phyloP scores from a whole-genome alignment of 129 eudicot species.

The Logfia minima region DNA sequence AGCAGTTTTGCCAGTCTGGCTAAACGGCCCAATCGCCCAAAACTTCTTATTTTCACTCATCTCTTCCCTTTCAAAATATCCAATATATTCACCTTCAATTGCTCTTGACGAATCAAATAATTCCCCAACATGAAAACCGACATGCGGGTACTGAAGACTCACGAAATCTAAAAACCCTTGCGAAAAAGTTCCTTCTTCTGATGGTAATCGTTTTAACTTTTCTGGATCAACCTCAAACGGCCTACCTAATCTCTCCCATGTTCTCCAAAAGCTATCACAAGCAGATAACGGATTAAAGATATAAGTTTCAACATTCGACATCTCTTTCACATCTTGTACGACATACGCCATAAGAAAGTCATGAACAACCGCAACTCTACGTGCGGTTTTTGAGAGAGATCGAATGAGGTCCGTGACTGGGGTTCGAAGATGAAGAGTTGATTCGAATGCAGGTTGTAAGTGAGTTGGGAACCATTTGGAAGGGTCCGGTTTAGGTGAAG shows the following conservation, averaged over 20 bases:
- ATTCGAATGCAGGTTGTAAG: slow-evolving; percentile 45
- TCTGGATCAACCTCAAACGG: slow-evolving; percentile 24
- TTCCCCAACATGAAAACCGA: slow-evolving; percentile 31
- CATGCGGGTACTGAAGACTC: background rate
- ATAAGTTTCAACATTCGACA: slow-evolving; percentile 51
- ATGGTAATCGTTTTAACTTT: slow-evolving; percentile 32
- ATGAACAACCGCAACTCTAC: slow-evolving; percentile 46
- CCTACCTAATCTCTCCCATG: slow-evolving; percentile 18
- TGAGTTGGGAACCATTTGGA: slow-evolving; percentile 55
- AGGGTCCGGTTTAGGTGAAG: slow-evolving; percentile 43
- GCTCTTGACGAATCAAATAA: slow-evolving; percentile 37
- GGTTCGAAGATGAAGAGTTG: slow-evolving; percentile 40
- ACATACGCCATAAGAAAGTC: slow-evolving; percentile 51
- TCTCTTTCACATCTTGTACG: slow-evolving; percentile 41
- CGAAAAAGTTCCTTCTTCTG: slow-evolving; percentile 31
- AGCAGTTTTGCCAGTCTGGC: background rate
- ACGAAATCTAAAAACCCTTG: slow-evolving; percentile 12
- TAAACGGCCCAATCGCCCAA: slow-evolving; percentile 59
- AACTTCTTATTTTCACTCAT: slow-evolving; percentile 17
- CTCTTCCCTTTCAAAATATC: slow-evolving; percentile 35
- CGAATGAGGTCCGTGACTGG: slow-evolving; percentile 42
- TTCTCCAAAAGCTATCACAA: slow-evolving; percentile 25
- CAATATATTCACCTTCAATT: slow-evolving; percentile 35
- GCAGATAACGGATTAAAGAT: slow-evolving; percentile 44
- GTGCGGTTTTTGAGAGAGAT: slow-evolving; percentile 26